Base-by-base conservation (phyloP, 139 green algal genomes). In the Chlorella sp. region DNA sequence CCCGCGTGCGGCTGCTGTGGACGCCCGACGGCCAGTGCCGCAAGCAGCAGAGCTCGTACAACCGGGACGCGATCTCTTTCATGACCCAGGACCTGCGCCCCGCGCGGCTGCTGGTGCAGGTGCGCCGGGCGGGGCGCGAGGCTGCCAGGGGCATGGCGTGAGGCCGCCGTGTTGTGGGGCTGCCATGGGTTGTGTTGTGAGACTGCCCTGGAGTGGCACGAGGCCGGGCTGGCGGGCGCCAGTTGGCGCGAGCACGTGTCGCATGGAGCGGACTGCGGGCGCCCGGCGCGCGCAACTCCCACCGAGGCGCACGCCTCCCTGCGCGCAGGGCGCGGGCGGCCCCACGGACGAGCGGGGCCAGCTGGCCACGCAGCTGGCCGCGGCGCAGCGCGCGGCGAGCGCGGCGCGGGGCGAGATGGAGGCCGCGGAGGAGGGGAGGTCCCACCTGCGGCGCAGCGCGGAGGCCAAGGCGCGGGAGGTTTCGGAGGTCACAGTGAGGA, bases 11-110 rank as follows among this genome's bases (percentile, higher is more conserved):
- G 8, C 62, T 51, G 8, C 19, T 89, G 45, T 87, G 64, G 68
- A 83, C 77, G 6, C 71, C 76, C 6, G 75, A 84, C 35, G 53
- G 68, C 38, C 35, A 71, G 21, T 42, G 59, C 31, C 42, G n/a
- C 31, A 31, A 61, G n/a, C 66, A 12, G 67, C 69, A 76, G 69
- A n/a, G 59, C 56, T 43, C 33, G 19, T 90, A 90, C 84, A 87
- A 90, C 64, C 29, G 27, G 3, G 43, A 58, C 2, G 73, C 79
- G 7, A 46, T 67, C 17, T 86, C 79, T 1, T 59, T 56, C 36
- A 72, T 50, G 25, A 73, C 86, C 15, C 17, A 6, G 0, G 38
- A 55, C n/a, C 41, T 79, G 40, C 65, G 72, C 36, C 67, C 63
- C 1, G 41, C 68, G 25, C 58, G 41, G 29, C 42, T 83, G 53